Conservation (phyloP, 805 yeast species). For the Starmerella apis region DNA sequence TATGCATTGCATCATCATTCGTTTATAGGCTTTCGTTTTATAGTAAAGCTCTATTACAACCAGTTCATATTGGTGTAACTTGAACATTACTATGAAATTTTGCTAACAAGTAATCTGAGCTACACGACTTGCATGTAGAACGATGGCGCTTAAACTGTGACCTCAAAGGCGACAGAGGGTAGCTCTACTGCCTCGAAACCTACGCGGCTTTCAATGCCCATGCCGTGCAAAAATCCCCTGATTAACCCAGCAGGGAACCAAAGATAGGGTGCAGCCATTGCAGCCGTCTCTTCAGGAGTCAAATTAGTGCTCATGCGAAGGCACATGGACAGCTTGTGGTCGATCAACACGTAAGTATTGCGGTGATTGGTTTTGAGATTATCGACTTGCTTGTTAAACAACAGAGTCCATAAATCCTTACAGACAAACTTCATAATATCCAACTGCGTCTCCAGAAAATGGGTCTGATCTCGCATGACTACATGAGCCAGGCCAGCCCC, state of each 20-base stretch:
- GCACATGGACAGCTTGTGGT: slow-evolving; percentile 49
- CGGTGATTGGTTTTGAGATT: slow-evolving; percentile 86
- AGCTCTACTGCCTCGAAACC: slow-evolving; percentile 51
- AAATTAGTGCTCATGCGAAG: slow-evolving; percentile 37
- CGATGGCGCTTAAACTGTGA: slow-evolving; percentile 32
- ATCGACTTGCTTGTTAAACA: slow-evolving; percentile 81
- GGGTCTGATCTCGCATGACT: slow-evolving; percentile 33
- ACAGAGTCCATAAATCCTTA: slow-evolving; percentile 75
- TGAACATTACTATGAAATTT: too few species aligned
- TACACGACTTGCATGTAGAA: too few species aligned
- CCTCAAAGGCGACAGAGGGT: slow-evolving; percentile 64
- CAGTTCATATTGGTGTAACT: too few species aligned
- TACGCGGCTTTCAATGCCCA: slow-evolving; percentile 59
- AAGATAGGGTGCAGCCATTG: slow-evolving; percentile 38
- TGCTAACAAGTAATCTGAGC: too few species aligned
- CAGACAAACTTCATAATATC: slow-evolving; percentile 88
- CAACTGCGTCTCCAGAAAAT: slow-evolving; percentile 49
- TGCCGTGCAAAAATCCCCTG: slow-evolving; percentile 56
- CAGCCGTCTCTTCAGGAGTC: slow-evolving; percentile 29
- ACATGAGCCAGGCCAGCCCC: slow-evolving; percentile 52
- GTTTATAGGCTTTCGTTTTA: too few species aligned
- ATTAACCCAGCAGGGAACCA: slow-evolving; percentile 72
- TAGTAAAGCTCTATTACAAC: too few species aligned
- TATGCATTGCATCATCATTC: too few species aligned
- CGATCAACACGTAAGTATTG: slow-evolving; percentile 70